Evolutionary conservation across 2,329 filamentous ascomycete species (phyloP).

Genomic region (Verticillium klebahnii): DNA sequence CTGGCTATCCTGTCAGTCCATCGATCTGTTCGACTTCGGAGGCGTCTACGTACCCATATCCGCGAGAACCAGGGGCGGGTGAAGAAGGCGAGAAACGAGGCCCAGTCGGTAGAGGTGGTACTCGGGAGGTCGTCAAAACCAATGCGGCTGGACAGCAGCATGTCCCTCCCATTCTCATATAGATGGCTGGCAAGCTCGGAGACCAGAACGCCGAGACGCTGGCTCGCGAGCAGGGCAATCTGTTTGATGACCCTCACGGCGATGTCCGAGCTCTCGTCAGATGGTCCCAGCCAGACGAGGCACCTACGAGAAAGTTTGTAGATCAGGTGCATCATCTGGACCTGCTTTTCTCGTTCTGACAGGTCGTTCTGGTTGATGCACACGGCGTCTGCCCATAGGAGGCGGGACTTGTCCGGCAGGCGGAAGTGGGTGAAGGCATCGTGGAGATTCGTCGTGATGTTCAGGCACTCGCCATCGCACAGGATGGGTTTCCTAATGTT

Average conservation of each 20-base stretch:
- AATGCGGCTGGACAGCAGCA: neutral
- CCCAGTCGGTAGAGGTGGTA: neutral
- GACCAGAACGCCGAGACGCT: neutral
- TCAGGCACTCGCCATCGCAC: conserved; percentile 17
- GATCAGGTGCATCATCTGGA: conserved; percentile 5
- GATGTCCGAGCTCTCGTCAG: neutral
- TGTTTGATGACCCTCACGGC: neutral
- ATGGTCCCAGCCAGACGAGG: conserved; percentile 4
- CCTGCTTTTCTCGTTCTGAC: conserved; percentile 4
- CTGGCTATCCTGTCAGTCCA: neutral
- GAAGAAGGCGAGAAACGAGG: neutral
- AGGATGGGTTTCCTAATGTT: neutral
- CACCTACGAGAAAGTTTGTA: neutral
- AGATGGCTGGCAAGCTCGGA: neutral
- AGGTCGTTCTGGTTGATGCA: conserved; percentile 16
- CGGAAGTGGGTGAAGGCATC: conserved; percentile 24
- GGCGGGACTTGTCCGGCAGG: conserved; percentile 15
- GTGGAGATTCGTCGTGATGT: conserved; percentile 23
- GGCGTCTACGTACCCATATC: conserved; percentile 10
- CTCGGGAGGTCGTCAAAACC: neutral
- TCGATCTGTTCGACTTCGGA: neutral
- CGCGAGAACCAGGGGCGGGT: conserved; percentile 15
- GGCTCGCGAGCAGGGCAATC: neutral
- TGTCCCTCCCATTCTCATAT: neutral
- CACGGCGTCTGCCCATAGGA: conserved; percentile 31